Conservation (phyloP, 345 rosid genomes). For the Microthlaspi erraticum region DNA sequence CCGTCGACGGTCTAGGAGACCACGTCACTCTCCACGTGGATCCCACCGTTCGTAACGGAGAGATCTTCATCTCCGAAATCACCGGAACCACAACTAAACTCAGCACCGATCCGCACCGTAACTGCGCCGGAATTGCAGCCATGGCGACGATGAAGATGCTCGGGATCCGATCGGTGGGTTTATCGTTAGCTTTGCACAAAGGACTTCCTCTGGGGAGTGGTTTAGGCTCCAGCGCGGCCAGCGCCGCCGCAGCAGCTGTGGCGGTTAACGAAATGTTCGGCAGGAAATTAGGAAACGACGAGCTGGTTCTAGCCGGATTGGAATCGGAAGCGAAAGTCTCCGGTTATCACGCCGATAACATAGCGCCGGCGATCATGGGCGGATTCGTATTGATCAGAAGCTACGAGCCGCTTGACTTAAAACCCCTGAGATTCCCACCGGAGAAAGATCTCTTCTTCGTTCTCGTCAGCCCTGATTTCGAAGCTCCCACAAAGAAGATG, state of each 20-base stretch:
- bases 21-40: conserved; percentile 59
- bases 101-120: conserved; percentile 69
- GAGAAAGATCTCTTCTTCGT: conserved; percentile 67
- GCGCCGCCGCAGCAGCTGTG: conserved; percentile 90
- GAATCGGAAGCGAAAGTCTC: conserved; percentile 93
- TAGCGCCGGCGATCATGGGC: conserved; percentile 90
- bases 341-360: conserved; percentile 90
- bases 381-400: conserved; percentile 77
- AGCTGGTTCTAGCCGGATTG: conserved; percentile 74
- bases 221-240: conserved; percentile 86
- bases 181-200: conserved; percentile 70
- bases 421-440: conserved; percentile 59
- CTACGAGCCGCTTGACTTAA: conserved; percentile 75
- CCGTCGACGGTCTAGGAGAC: conserved; percentile 73
- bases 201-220: conserved; percentile 57
- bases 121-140: conserved; percentile 94
- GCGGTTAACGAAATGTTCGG: conserved; percentile 89
- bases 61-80: conserved; percentile 65
- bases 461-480: conserved; percentile 79
- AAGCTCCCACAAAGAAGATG: conserved; percentile 95
- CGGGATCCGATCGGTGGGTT: conserved; percentile 68
- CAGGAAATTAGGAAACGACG: conserved; percentile 48
- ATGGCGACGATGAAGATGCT: conserved; percentile 82
- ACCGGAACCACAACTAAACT: conserved; percentile 65
- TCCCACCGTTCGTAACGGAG: conserved; percentile 68